Conservation (phyloP, 169 alveolate species). For the Sarcocystis neurona region DNA sequence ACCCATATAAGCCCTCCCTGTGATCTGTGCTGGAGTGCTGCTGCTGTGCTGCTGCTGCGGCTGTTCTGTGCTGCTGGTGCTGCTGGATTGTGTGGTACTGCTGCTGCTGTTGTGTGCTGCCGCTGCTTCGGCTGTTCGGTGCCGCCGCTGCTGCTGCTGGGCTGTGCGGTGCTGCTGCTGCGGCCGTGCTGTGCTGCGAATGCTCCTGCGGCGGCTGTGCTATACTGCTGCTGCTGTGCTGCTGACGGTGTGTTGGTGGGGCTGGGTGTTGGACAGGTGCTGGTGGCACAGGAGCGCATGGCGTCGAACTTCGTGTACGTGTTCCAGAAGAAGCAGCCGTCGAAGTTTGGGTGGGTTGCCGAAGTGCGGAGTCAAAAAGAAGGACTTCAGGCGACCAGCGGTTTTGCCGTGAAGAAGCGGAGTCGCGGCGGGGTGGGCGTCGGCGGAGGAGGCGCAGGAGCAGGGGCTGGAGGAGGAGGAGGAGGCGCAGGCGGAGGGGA, state of each 20-base stretch:
- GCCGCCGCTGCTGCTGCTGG: no score
- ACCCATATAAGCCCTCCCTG: no score
- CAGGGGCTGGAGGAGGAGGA: background rate
- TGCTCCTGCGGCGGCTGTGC: no score
- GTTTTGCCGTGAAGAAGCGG: constrained; percentile 91
- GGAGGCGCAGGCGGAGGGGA: constrained; percentile 59
- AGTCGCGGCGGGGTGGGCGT: constrained; percentile 47
- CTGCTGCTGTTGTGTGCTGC: no score
- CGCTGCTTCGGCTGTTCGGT: no score
- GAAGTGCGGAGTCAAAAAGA: constrained; percentile 95
- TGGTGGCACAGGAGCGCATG: constrained; percentile 99
- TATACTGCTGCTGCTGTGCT: no score
- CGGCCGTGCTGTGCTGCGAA: no score
- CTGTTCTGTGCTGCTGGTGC: no score
- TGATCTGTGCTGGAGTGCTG: no score
- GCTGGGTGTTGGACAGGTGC: constrained; percentile 24
- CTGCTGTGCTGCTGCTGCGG: no score
- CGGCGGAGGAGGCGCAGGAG: constrained; percentile 63
- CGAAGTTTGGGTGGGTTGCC: constrained; percentile 97
- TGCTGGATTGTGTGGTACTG: no score
- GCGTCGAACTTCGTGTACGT: constrained; percentile 98
- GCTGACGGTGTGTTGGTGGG: background rate
- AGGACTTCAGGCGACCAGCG: constrained; percentile 92
- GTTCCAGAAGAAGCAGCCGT: constrained; percentile 95
- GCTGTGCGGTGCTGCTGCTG: no score